Evolutionary conservation across 2,329 filamentous ascomycete genomes (phyloP).

Genomic region (Penicillium digitatum): DNA sequence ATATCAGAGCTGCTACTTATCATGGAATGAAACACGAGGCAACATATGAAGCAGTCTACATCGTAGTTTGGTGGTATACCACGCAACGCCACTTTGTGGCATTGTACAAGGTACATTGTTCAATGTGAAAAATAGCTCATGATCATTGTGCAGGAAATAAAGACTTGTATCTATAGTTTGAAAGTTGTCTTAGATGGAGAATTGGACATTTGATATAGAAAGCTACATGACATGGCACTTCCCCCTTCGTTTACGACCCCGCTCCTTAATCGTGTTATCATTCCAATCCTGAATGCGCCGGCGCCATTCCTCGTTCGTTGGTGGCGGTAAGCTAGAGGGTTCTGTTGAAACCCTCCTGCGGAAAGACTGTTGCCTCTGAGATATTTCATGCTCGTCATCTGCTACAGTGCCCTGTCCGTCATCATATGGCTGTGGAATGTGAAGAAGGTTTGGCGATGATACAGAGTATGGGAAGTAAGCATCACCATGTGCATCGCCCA

Average conservation of each 20-base stretch:
- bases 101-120: neutral
- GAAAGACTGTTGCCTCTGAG: constrained; percentile 20
- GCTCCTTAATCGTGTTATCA: constrained; percentile 36
- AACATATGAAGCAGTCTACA: neutral
- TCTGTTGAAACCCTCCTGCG: constrained; percentile 34
- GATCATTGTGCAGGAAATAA: neutral
- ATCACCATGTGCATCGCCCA: constrained; percentile 18
- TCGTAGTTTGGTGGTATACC: neutral
- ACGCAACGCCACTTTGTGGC: neutral
- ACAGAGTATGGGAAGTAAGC: constrained; percentile 31
- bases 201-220: constrained; percentile 1
- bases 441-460: constrained; percentile 34
- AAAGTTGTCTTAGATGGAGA: neutral
- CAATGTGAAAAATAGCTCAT: neutral
- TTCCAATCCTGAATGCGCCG: constrained; percentile 41
- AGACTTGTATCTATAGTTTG: neutral
- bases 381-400: constrained; percentile 20
- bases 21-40: neutral
- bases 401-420: constrained; percentile 18
- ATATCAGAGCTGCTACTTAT: neutral
- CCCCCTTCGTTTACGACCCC: constrained; percentile 31
- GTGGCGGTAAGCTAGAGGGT: constrained; percentile 29
- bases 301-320: constrained; percentile 36
- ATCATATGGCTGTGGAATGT: constrained; percentile 20
- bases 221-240: constrained; percentile 41